Evolutionary conservation across 352 stramenopile genomes (phyloP).

Genomic region (Phytophthora nicotianae): DNA sequence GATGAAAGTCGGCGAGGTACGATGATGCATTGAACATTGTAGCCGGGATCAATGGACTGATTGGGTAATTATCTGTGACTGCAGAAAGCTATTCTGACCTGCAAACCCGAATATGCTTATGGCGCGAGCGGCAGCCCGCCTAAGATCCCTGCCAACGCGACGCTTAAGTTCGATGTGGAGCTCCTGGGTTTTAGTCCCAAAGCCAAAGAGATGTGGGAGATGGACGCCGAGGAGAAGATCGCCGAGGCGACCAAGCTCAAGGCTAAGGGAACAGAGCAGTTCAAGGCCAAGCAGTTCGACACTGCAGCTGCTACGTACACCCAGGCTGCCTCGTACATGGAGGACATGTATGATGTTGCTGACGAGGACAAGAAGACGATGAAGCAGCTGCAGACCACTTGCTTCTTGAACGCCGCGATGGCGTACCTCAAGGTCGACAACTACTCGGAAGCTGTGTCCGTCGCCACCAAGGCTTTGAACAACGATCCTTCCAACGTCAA

Average conservation of each 20-base stretch:
- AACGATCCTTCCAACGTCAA: constrained; percentile 87
- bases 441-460: constrained; percentile 88
- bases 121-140: constrained; percentile 88
- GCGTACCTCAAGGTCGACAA: constrained; percentile 93
- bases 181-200: constrained; percentile 94
- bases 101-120: constrained; percentile 94
- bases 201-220: constrained; percentile 95
- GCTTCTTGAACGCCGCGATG: constrained; percentile 94
- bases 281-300: constrained; percentile 89
- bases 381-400: constrained; percentile 90
- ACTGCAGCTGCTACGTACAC: constrained; percentile 89
- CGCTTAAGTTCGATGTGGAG: constrained; percentile 97
- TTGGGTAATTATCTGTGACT: constrained; percentile 13
- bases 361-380: constrained; percentile 86
- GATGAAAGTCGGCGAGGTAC: constrained; percentile 95
- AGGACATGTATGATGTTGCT: constrained; percentile 88
- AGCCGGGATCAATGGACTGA: constrained; percentile 3
- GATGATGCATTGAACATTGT: background rate
- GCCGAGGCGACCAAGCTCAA: constrained; percentile 89
- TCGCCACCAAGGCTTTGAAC: constrained; percentile 81
- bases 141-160: constrained; percentile 95
- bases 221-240: constrained; percentile 86
- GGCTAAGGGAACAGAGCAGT: constrained; percentile 91
- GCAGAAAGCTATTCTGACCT: constrained; percentile 92
- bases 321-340: constrained; percentile 81